Evolutionary conservation across 768 basidiomycete genomes (phyloP).

Genomic region (Tubosaeta brunneosetosa): DNA sequence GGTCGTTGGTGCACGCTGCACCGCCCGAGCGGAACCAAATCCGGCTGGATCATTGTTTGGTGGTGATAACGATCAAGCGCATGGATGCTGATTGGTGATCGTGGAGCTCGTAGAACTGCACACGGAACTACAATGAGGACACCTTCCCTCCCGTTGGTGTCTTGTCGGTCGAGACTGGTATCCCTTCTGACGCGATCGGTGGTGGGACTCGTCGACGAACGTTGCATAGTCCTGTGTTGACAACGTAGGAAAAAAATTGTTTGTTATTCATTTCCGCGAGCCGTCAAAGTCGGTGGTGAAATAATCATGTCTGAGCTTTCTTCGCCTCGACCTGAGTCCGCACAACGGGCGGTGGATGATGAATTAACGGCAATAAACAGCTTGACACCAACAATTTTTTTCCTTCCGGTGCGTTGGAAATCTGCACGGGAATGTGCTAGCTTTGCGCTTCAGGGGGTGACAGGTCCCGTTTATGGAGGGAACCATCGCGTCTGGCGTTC

Average conservation of each 20-base stretch:
- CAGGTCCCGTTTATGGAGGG: slow-evolving; percentile 22
- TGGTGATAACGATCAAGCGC: slow-evolving; percentile 14
- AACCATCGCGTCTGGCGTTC: slow-evolving; percentile 3
- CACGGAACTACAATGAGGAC: slow-evolving; percentile 10
- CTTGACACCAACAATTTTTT: slow-evolving; percentile 14
- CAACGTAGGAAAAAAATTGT: slow-evolving; percentile 22
- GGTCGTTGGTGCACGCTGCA: slow-evolving; percentile 32
- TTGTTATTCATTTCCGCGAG: slow-evolving; percentile 26
- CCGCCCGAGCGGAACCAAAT: slow-evolving; percentile 17
- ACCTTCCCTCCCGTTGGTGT: neutral
- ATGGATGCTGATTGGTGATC: slow-evolving; percentile 1
- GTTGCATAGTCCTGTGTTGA: slow-evolving; percentile 15
- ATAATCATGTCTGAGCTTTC: slow-evolving; percentile 19
- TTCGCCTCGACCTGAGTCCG: slow-evolving; percentile 3
- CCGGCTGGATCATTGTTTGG: slow-evolving; percentile 18
- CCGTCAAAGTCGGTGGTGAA: slow-evolving; percentile 20
- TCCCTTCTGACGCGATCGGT: slow-evolving; percentile 12
- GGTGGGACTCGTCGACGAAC: slow-evolving; percentile 3
- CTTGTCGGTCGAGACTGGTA: neutral
- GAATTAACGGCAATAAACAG: slow-evolving; percentile 19
- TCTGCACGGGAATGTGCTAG: slow-evolving; percentile 4
- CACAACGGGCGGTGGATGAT: slow-evolving; percentile 6
- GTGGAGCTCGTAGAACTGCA: slow-evolving; percentile 12
- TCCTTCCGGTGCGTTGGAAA: slow-evolving; percentile 5
- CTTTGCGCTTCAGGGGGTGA: slow-evolving; percentile 5